Evolutionary conservation across 805 yeast species (phyloP).

Genomic region (Yarrowia keelungensis): DNA sequence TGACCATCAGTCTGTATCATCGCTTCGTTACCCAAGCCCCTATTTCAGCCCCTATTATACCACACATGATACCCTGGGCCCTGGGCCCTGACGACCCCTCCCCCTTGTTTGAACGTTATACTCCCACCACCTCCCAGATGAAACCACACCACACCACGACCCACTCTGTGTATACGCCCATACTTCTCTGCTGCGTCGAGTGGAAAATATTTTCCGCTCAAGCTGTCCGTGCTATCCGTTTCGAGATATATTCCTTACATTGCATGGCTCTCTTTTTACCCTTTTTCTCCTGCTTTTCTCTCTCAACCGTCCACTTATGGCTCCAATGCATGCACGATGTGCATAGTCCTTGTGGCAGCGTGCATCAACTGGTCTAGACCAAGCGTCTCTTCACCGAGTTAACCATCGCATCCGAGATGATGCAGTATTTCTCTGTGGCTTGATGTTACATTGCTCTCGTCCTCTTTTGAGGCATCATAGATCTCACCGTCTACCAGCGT

Average conservation of each 20-base stretch:
- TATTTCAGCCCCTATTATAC: background rate
- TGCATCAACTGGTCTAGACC: slow-evolving; percentile 8
- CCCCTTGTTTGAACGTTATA: slow-evolving; percentile 6
- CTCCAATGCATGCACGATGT: slow-evolving; percentile 4
- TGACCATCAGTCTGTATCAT: background rate
- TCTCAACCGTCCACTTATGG: slow-evolving; percentile 8
- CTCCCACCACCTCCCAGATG: no score
- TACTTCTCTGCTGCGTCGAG: slow-evolving; percentile 3
- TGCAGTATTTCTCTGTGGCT: background rate
- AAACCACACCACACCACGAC: slow-evolving; percentile 3
- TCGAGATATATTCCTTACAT: slow-evolving; percentile 13
- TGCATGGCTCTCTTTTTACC: slow-evolving; percentile 12
- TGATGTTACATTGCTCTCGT: slow-evolving; percentile 1
- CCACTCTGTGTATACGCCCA: background rate
- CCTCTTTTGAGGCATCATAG: background rate
- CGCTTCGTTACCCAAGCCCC: background rate
- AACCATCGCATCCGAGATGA: background rate
- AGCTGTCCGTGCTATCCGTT: background rate
- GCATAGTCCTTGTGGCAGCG: slow-evolving; percentile 2
- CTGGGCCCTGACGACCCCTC: background rate
- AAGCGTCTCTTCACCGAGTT: background rate
- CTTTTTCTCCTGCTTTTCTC: background rate
- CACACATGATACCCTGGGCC: slow-evolving; percentile 6
- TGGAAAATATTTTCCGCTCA: slow-evolving; percentile 8
- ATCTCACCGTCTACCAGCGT: background rate